Evolutionary conservation across 108 stramenopile species (phyloP), one percentile per base, ranked within the genome.

Genomic region (Epithemia pelagica): DNA sequence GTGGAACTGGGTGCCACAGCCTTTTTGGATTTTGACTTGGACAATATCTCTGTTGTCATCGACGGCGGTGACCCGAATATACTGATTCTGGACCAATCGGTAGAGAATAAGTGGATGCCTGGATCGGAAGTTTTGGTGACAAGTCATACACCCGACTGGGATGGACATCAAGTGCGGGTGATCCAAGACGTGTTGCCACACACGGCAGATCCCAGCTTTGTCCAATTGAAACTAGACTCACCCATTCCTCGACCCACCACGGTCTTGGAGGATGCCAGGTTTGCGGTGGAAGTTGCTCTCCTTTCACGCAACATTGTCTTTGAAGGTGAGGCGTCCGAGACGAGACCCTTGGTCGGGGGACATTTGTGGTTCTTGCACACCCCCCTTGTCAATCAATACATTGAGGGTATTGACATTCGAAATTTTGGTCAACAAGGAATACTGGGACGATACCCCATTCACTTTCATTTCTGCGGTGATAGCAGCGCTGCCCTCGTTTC

Each of bases 261-360:
- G 28, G 8, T 61, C 3, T 3, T 26, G 26, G 61, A 61, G 5
- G 29, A 61, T 21, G 15, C 30, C 3, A 7, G 30, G 15, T 61
- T 61, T 61, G 28, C 61, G 18, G 61, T 61, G 5, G 87, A 88
- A 63, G 73, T 88, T 26, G 84, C 80, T 21, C 52, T 82, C 21
- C 73, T 85, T 26, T 76, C 73, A 24, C 77, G 87, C 21, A 83
- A 80, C 25, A 79, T 88, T 64, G 73, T 81, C 25, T 81, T 88
- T 63, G 70, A 80, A 60, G 73, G 29, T 28, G 52, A 52, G 52
- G 56, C 7, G 25, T 8, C 25, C 56, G 37, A 46, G 10, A 10
- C 37, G 15, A 46, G 15, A 5, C 10, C 37, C 15, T 15, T 5
- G 37, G 10, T 10, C 37, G 56, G 56, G 5, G 56, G 56, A 58